Base-by-base conservation (phyloP, 2,329 filamentous ascomycete genomes). In the Ascochyta clinopodiicola region DNA sequence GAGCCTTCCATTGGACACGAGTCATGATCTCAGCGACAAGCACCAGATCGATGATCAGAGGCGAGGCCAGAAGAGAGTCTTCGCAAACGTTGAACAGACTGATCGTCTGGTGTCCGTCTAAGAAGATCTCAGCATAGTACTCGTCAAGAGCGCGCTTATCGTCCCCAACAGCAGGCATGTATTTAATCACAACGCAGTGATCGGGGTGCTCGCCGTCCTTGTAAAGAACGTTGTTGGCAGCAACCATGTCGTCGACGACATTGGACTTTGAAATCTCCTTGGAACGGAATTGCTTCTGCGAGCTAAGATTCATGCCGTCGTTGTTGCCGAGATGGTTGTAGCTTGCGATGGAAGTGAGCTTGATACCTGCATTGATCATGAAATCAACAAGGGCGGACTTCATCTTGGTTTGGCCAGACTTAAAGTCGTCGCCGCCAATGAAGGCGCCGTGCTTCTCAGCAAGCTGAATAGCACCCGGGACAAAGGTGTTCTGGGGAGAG, bases 321-420 rank as follows among this genome's bases (percentile, higher is more conserved):
- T 99, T 99, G 86, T 99, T 99, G 73, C 95, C 95, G 51, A 99
- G 88, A 78, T 99, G 95, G 83, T 99, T 99, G 87, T 99, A 99
- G 80, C 91, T 96, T 63, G 95, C 92, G 80, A 99, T 98, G 36
- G 93, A 96, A 57, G 94, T 98, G 73, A 99, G 87, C 83, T 96
- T 97, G 85, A 99, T 98, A 75, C 95, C 95, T 43, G 95, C 95
- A 76, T 88, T 97, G 87, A 99, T 96, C 76, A 99, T 80, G 82
- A 99, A 99, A 80, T 99, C 95, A 40, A 98, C 95, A 27, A 99
- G 87, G 19, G 95, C 95, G 57, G 95, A 98, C 83, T 99, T 99
- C 95, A 99, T 99, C 88, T 99, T 99, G 76, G 95, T 99, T 84
- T 99, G 95, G 61, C 95, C 95, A 60, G 95, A 98, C 83, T 99